Base-by-base conservation (phyloP, 2,329 filamentous ascomycete genomes). In the Sporothrix luriei region DNA sequence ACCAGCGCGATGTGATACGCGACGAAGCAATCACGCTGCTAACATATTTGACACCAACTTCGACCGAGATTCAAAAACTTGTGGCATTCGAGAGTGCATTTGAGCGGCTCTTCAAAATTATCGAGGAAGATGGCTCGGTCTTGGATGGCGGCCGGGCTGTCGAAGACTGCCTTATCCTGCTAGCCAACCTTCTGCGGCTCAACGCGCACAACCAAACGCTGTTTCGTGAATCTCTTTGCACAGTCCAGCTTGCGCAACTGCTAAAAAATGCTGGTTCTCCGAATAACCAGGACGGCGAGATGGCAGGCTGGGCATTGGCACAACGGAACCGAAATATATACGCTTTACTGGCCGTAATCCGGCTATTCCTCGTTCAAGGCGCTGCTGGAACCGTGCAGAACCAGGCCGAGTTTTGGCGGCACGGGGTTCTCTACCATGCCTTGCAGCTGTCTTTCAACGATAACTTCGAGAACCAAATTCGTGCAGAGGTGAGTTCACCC, bases 71-170 rank as follows among this genome's bases (percentile, higher is more conserved):
- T 67, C 94, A 98, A 77, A 98, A 98, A 78, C 85, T 98, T 1
- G 94, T 98, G 29, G 95, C 93, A 0, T 98, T 97, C 74, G 93
- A 97, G 76, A 94, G 93, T 83, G 92, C 94, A 0, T 98, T 97
- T 75, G 93, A 95, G 72, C 89, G 90, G 55, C 83, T 96, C 33
- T 97, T 98, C 77, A 84, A 84, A 57, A 89, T 98, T 68, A 91
- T 99, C 68, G 86, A 90, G 73, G 83, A 85, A 0, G 95, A 99
- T 75, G 95, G 95, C 0, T 91, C 90, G 2, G 82, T 99, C 57
- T 85, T 85, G 4, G 90, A 96, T 74, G 95, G 95, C 19, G 93
- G 92, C 54, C 90, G 94, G 72, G 87, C 92, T 14, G 91, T 97
- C 3, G 94, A 98, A 79, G 95, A 99, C 78, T 97, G 94, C 75